Evolutionary conservation across 1,284 basidiomycete species (phyloP).

Genomic region (Cerrena zonata): DNA sequence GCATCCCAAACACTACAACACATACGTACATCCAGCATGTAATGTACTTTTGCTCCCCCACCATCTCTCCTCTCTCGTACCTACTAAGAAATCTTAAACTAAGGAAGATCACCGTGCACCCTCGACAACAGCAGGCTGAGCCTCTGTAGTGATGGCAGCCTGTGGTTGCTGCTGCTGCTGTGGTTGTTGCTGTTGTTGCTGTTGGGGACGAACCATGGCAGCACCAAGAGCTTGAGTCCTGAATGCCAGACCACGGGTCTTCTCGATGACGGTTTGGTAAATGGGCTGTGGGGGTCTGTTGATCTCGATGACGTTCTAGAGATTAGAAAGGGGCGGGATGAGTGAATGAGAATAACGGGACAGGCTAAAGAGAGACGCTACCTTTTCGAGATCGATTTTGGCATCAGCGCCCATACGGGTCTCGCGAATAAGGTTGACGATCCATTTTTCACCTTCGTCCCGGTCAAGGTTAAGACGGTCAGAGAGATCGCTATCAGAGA

Average conservation of each 20-base stretch:
- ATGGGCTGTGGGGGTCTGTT: slow-evolving; percentile 84
- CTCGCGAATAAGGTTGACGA: slow-evolving; percentile 95
- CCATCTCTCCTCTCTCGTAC: too few species aligned
- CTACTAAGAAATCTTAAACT: too few species aligned
- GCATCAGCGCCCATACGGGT: slow-evolving; percentile 92
- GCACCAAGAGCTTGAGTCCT: slow-evolving; percentile 86
- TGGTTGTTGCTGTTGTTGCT: slow-evolving; percentile 20
- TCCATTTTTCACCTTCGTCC: slow-evolving; percentile 98
- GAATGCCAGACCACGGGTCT: slow-evolving; percentile 87
- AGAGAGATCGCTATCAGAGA: slow-evolving; percentile 70
- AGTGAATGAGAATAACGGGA: slow-evolving; percentile 1
- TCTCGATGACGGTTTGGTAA: slow-evolving; percentile 94
- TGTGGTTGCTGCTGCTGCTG: neutral
- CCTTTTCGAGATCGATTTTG: slow-evolving; percentile 95
- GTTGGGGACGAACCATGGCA: slow-evolving; percentile 63
- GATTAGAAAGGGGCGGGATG: too few species aligned
- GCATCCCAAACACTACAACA: too few species aligned
- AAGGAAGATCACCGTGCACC: slow-evolving; percentile 13
- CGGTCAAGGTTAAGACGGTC: slow-evolving; percentile 85
- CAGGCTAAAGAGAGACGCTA: slow-evolving; percentile 23
- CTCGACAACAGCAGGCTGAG: slow-evolving; percentile 9
- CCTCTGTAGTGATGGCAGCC: slow-evolving; percentile 1
- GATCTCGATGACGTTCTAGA: slow-evolving; percentile 93
- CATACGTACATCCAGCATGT: too few species aligned
- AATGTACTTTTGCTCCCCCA: too few species aligned